These are phyloP conservation scores for Gentiana dahurica DNA, from an alignment of 257 asterid genomes.

Conservation along the genomic window DNA sequence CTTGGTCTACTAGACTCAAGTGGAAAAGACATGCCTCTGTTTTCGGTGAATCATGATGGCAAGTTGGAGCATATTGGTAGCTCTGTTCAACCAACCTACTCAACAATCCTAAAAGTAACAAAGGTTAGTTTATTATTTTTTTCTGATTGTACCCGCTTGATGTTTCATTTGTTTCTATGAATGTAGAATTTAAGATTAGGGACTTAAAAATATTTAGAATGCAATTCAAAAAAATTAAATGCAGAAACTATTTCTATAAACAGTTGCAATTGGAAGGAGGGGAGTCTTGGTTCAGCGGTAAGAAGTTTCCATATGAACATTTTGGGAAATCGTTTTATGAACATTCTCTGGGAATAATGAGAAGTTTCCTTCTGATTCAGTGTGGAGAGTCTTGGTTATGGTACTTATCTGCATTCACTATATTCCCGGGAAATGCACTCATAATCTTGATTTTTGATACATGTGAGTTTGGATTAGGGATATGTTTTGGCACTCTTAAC, in stretches of 20 bases:
- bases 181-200: background rate
- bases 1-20: conserved; percentile 58
- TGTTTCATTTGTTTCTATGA: background rate
- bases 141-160: background rate
- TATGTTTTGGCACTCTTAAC: background rate
- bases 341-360: no score
- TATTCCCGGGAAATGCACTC: no score
- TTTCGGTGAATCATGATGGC: conserved; percentile 43
- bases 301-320: no score
- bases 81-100: conserved; percentile 29
- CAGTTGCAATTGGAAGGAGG: no score
- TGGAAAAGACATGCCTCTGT: conserved; percentile 66
- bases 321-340: no score
- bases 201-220: no score
- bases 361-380: no score
- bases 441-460: background rate
- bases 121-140: conserved; percentile 34
- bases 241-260: no score
- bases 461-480: background rate
- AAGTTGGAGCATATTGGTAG: conserved; percentile 32
- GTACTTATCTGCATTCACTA: no score
- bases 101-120: conserved; percentile 56
- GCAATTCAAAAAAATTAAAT: no score
- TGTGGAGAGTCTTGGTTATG: no score
- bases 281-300: no score